Evolutionary conservation across 768 basidiomycete species (phyloP), one percentile per base, ranked within the genome.

Genomic region (Mycena belliarum): DNA sequence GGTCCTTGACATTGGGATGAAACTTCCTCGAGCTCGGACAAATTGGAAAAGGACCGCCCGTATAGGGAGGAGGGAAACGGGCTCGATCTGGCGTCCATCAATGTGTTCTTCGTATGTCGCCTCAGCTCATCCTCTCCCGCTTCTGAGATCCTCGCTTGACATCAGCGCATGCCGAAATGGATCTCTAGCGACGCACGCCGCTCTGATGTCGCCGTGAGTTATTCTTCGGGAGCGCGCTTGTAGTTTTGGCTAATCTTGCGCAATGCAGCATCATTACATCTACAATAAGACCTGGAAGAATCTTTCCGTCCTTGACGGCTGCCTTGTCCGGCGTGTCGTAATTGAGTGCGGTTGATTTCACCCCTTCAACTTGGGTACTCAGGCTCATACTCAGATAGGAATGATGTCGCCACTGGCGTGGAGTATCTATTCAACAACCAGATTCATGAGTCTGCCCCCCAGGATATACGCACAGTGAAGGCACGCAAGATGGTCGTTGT

Each of bases 401-500:
- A 54, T 23, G 37, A 33, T 48, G 38, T 55, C 9, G 59, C 55
- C 10, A 49, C 40, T 3, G 62, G 59, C 6, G 58, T 63, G 20
- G 61, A 60, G 28, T 63, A 59, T 24, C 14, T 59, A 9, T 52
- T 61, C 62, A 47, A 58, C 56, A 45, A 43, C 44, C 24, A 52
- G 55, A 37, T 66, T 4, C 62, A 63, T 14, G 66, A 45, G 35
- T 21, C 49, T 3, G 57, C 59, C 29, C 15, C 55, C 0, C 45
- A 63, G 23, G 52, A 45, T 21, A 23, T 52, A 2, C 45, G 47
- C 10, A 46, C 24, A 15, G 52, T 66, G 6, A 64, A 41, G 14
- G 78, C 74, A 3, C 63, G 59, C 10, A 65, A 66, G 26, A 55
- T 78, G 4, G 72, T 79, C 10, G 69, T 79, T 0, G 37, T 79